phyloP scores from a whole-genome alignment of 768 basidiomycete species.

The Pleurotus tuoliensis region DNA sequence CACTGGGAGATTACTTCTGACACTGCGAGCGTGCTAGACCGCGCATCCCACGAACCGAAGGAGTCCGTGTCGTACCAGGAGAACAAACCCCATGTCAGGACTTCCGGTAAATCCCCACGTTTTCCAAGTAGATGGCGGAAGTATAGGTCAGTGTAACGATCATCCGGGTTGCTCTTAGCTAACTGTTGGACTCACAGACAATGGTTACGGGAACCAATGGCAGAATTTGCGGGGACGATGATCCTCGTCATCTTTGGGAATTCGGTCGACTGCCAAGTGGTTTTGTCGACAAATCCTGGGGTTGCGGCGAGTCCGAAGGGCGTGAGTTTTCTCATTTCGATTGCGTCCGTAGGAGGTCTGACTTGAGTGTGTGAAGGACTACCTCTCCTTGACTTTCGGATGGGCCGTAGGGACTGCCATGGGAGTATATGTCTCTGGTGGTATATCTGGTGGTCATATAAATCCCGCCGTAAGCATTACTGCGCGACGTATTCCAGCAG shows the following conservation, averaged over 20 bases:
- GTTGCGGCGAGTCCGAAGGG: conserved; percentile 43
- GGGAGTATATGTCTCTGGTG: conserved; percentile 45
- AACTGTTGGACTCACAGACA: conserved; percentile 14
- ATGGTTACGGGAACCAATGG: conserved; percentile 34
- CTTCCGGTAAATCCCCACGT: conserved; percentile 1
- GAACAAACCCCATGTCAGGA: neutral
- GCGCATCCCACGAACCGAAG: too few relatives aligned
- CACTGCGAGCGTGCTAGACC: neutral
- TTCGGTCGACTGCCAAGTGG: conserved; percentile 46
- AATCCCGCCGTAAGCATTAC: conserved; percentile 29
- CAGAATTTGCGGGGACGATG: conserved; percentile 54
- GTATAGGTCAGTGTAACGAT: neutral
- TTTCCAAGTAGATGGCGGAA: conserved; percentile 6
- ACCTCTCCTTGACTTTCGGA: conserved; percentile 37
- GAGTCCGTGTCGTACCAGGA: too few relatives aligned
- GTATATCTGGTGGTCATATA: conserved; percentile 48
- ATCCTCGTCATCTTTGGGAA: conserved; percentile 49
- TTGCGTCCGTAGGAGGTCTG: neutral
- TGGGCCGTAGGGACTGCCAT: conserved; percentile 43
- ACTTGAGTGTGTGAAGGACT: conserved; percentile 23
- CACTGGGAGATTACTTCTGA: neutral
- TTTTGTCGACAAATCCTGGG: conserved; percentile 33
- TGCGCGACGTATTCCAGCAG: conserved; percentile 13
- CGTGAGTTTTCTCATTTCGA: conserved; percentile 21
- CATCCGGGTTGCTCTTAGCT: neutral